Base-by-base conservation (phyloP, 208 protist species). In the Crithidia bombi region DNA sequence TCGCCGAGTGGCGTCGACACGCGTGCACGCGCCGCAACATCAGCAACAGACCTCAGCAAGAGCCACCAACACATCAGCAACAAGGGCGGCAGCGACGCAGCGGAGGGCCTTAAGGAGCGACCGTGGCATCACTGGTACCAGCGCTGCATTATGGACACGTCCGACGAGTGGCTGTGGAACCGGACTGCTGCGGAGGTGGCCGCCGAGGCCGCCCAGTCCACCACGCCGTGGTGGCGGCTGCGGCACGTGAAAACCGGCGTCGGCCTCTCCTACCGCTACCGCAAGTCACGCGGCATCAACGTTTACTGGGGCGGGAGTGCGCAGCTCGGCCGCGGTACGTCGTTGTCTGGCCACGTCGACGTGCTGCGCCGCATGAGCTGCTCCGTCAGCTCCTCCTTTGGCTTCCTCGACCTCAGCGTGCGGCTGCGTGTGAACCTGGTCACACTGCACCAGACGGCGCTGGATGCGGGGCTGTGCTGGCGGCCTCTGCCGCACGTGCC, bases 341-440 rank as follows among this genome's bases (percentile, higher is more conserved):
- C 70, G 35, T 59, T 92, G 51, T 87, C 84, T 0, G 65, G 73
- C 1, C 86, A 94, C 71, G 73, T 94, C 0, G 89, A 94, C 54
- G 85, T 83, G 19, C 71, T 94, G 67, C 86, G 85, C 2, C 89
- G 89, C 49, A 73, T 85, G 55, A 91, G 80, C 73, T 82, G 71
- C 61, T 73, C 84, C n/a, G 63, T 89, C 35, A 87, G 76, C 55
- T 89, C 76, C 61, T 77, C 55, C 17, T 82, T 84, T 14, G 75
- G 65, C 12, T 72, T 65, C 12, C 46, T 91, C 14, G 83, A 87
- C 61, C 21, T 83, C 21, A 79, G 85, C 43, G 79, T 83, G 39
- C 89, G 89, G 0, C 76, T 94, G 41, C 83, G 86, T 19, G 57
- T 86, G 11, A 94, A 94, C 47, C 58, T 91, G 21, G 86, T 94